phyloP scores from a whole-genome alignment of 495 filamentous ascomycete genomes.

The Rostrohypoxylon terebratum region DNA sequence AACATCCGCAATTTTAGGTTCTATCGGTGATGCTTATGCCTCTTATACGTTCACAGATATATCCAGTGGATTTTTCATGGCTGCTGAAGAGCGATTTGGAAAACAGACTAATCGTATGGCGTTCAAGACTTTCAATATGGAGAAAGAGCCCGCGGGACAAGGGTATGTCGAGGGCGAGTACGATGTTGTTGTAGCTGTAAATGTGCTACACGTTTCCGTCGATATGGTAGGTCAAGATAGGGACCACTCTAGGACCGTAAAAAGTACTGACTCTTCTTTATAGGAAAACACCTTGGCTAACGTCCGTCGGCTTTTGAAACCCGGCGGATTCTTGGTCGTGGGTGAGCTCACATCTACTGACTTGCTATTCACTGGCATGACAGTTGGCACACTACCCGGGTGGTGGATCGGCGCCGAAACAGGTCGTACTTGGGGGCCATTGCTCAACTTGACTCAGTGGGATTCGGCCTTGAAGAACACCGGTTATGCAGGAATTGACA shows the following conservation, averaged over 20 bases:
- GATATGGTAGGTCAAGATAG: not conserved
- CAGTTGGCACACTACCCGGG: not conserved
- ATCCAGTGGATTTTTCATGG: constrained; percentile 52
- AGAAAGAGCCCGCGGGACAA: constrained; percentile 55
- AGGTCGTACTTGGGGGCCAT: not conserved
- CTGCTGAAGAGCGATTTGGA: constrained; percentile 15
- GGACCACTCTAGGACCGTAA: not conserved
- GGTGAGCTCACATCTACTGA: not conserved
- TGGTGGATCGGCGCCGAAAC: constrained; percentile 1
- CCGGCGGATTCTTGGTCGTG: not conserved
- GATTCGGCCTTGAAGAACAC: constrained; percentile 4
- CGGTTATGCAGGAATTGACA: not conserved
- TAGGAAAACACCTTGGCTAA: not conserved
- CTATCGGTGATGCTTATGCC: not conserved
- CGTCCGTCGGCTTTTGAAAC: not conserved
- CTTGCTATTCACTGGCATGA: not conserved
- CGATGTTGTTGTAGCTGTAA: not conserved
- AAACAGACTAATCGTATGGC: constrained; percentile 51
- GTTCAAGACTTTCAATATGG: constrained; percentile 60
- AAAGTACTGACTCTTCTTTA: not conserved
- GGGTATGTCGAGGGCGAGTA: constrained; percentile 50
- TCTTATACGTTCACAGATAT: constrained; percentile 61
- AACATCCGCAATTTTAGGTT: constrained; percentile 11
- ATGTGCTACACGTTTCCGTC: not conserved
- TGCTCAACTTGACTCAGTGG: not conserved